phyloP scores from a whole-genome alignment of 495 filamentous ascomycete species.

The Xylaria sp. region DNA sequence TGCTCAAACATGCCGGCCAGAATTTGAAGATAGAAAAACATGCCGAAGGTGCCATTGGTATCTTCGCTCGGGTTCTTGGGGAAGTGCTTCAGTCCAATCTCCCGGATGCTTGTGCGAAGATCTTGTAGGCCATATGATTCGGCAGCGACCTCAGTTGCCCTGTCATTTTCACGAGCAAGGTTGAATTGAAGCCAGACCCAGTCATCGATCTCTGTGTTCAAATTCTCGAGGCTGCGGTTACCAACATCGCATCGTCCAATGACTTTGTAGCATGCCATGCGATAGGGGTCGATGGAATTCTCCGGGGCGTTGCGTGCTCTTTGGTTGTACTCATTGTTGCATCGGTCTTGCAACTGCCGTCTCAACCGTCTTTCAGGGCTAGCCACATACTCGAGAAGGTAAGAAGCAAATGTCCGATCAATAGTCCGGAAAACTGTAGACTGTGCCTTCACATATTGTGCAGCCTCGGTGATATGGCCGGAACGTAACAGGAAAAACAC shows the following conservation, averaged over 20 bases:
- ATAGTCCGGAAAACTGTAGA: conserved; percentile 80
- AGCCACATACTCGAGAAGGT: conserved; percentile 79
- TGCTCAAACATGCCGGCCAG: conserved; percentile 95
- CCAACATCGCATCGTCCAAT: conserved; percentile 91
- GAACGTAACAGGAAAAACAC: conserved; percentile 91
- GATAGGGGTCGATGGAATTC: conserved; percentile 89
- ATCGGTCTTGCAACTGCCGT: conserved; percentile 79
- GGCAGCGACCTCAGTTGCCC: conserved; percentile 80
- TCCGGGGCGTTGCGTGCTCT: conserved; percentile 82
- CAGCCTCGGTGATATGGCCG: conserved; percentile 83
- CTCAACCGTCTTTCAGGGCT: conserved; percentile 75
- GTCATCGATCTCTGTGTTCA: conserved; percentile 84
- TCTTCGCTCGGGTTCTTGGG: conserved; percentile 69
- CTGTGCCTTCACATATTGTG: conserved; percentile 82
- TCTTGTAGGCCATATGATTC: conserved; percentile 90
- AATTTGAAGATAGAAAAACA: conserved; percentile 90
- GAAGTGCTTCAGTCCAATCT: conserved; percentile 91
- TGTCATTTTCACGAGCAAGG: conserved; percentile 85
- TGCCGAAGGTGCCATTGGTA: conserved; percentile 77
- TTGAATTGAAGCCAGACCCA: conserved; percentile 98
- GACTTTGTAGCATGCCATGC: conserved; percentile 97
- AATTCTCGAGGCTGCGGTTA: conserved; percentile 77
- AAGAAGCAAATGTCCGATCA: conserved; percentile 88
- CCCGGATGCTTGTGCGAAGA: conserved; percentile 79
- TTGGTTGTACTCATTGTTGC: conserved; percentile 87